Percentiles rank a stretch among this genome's conserved stretches.
Evolutionary conservation across 1,284 basidiomycete genomes (phyloP).

Genomic region (Pyrrhoderma noxium): DNA sequence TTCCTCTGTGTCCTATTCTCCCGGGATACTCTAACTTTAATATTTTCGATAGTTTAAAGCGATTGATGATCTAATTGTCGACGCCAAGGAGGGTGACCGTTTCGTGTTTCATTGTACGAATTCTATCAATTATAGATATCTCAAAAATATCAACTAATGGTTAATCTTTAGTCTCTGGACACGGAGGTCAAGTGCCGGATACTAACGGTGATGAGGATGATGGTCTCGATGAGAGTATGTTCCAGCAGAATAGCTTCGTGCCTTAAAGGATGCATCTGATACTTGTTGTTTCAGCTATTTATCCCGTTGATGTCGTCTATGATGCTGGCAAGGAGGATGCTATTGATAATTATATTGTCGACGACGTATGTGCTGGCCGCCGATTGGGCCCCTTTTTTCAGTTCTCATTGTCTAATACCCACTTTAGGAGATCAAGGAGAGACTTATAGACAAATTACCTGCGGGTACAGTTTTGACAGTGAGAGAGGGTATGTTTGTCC

Average conservation of each 20-base stretch:
- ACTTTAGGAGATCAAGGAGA: conserved; percentile 12
- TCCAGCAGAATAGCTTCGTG: not conserved
- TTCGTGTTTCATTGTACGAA: conserved; percentile 21
- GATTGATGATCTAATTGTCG: conserved; percentile 15
- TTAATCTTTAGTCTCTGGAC: conserved; percentile 18
- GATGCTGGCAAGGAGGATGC: conserved; percentile 1
- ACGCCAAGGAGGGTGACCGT: conserved; percentile 17
- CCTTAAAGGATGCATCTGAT: not conserved
- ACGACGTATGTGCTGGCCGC: conserved; percentile 12
- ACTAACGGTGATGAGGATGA: conserved; percentile 16
- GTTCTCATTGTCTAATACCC: not conserved
- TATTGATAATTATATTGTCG: conserved; percentile 11
- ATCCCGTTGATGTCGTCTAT: conserved; percentile 12
- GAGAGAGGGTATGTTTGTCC: not conserved
- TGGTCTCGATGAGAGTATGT: conserved; percentile 18
- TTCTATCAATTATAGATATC: not conserved
- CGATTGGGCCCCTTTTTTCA: not conserved
- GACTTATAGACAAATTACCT: conserved; percentile 15
- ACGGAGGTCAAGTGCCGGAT: conserved; percentile 15
- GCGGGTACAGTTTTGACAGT: conserved; percentile 16
- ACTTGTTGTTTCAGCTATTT: conserved; percentile 9
- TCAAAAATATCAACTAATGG: too few species aligned
- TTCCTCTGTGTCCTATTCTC: not conserved
- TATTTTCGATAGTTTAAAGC: conserved; percentile 13
- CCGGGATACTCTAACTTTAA: not conserved